Conservation (phyloP, 768 basidiomycete genomes). For the Crucibulum laeve region DNA sequence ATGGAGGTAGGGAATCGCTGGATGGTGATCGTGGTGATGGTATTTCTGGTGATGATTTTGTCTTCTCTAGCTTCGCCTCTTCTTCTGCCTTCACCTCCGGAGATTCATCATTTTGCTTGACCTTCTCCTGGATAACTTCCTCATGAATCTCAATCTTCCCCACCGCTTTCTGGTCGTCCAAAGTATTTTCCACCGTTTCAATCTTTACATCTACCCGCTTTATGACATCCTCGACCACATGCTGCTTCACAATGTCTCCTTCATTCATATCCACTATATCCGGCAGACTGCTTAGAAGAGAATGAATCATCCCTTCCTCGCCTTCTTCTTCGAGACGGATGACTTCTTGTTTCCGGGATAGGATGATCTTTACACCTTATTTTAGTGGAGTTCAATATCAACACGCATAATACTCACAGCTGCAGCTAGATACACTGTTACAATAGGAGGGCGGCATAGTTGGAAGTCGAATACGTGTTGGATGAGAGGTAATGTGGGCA, state of each 20-base stretch:
- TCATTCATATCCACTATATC: constrained; percentile 28
- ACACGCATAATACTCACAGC: constrained; percentile 49
- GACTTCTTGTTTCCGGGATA: constrained; percentile 69
- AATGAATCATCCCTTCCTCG: constrained; percentile 82
- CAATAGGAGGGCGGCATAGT: constrained; percentile 76
- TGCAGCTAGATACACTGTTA: constrained; percentile 76
- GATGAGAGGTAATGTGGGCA: constrained; percentile 83
- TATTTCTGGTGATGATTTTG: too few species aligned
- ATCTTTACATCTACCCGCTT: neutral
- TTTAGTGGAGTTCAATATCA: neutral
- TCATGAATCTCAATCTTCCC: neutral
- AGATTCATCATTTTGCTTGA: too few species aligned
- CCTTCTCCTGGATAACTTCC: neutral
- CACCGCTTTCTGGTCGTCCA: neutral
- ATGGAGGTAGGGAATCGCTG: too few species aligned
- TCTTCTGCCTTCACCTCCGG: too few species aligned
- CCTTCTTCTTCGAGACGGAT: constrained; percentile 57
- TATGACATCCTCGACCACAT: neutral
- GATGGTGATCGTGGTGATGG: too few species aligned
- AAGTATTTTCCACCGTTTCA: neutral
- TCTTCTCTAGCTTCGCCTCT: neutral
- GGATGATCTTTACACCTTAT: constrained; percentile 57
- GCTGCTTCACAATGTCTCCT: neutral
- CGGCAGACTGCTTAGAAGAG: constrained; percentile 63
- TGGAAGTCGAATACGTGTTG: constrained; percentile 93